Conservation (phyloP, 208 protist genomes). For the Herpetomonas tarakana region DNA sequence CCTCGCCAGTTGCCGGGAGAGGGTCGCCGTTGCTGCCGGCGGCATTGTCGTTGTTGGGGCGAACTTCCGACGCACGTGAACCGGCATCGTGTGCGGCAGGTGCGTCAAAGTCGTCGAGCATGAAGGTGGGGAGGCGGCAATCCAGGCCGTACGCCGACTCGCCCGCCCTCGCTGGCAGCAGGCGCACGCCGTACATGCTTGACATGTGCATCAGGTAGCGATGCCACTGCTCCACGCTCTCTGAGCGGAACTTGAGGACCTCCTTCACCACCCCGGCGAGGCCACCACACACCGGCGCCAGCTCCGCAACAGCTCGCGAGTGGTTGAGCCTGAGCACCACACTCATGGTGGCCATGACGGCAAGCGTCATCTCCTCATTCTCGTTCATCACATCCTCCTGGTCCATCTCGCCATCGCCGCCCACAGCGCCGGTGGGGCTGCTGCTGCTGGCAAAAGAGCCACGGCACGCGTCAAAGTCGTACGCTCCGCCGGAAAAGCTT, state of each 20-base stretch:
- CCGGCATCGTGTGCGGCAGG: no score
- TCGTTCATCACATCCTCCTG: background rate
- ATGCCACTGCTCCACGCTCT: conserved; percentile 46
- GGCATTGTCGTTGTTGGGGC: no score
- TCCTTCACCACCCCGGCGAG: conserved; percentile 37
- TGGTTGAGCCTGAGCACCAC: conserved; percentile 23
- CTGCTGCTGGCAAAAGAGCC: background rate
- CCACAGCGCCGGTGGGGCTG: background rate
- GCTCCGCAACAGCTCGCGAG: conserved; percentile 10
- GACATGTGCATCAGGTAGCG: conserved; percentile 44
- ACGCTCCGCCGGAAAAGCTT: background rate
- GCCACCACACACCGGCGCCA: conserved; percentile 28
- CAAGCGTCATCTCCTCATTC: conserved; percentile 28
- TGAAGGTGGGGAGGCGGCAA: conserved; percentile 17
- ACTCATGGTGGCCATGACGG: conserved; percentile 26
- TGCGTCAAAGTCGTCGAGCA: no score
- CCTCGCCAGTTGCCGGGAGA: no score
- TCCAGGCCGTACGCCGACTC: conserved; percentile 24
- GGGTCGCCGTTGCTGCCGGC: no score
- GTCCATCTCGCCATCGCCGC: background rate
- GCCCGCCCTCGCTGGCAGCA: conserved; percentile 24
- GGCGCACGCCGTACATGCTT: conserved; percentile 48
- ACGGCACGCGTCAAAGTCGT: background rate
- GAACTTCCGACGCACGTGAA: no score
- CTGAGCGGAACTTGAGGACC: conserved; percentile 32